phyloP scores from a whole-genome alignment of 305 asterid genomes.

The Withania somnifera region DNA sequence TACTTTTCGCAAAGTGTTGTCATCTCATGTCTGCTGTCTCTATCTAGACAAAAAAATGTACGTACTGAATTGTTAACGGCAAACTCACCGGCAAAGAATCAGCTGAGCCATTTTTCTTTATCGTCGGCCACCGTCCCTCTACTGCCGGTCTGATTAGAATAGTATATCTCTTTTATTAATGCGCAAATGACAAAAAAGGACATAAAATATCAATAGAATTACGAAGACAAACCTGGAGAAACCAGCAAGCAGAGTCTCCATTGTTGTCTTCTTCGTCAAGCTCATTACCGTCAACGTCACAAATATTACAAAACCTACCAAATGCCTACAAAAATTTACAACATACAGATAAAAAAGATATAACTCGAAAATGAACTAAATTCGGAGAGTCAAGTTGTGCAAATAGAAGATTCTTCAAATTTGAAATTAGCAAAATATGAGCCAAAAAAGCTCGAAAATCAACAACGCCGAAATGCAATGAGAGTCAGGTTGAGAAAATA shows the following conservation, averaged over 20 bases:
- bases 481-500: no score
- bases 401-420: no score
- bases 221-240: constrained; percentile 25
- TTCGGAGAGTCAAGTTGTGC: no score
- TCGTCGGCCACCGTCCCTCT: not conserved
- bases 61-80: no score
- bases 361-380: not conserved
- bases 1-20: not conserved
- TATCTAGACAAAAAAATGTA: not conserved
- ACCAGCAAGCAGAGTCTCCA: constrained; percentile 23
- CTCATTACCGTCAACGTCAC: constrained; percentile 43
- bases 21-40: not conserved
- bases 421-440: no score
- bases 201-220: not conserved
- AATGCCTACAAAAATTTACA: constrained; percentile 33
- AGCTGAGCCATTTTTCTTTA: constrained; percentile 26
- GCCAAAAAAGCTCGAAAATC: no score
- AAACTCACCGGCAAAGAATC: constrained; percentile 30
- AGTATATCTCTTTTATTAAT: not conserved
- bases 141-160: constrained; percentile 12
- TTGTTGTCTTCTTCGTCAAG: constrained; percentile 36
- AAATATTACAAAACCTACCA: constrained; percentile 55
- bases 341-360: not conserved
- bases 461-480: no score
- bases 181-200: not conserved